phyloP scores from a whole-genome alignment of 257 asterid species.

The Penstemon newberryi region DNA sequence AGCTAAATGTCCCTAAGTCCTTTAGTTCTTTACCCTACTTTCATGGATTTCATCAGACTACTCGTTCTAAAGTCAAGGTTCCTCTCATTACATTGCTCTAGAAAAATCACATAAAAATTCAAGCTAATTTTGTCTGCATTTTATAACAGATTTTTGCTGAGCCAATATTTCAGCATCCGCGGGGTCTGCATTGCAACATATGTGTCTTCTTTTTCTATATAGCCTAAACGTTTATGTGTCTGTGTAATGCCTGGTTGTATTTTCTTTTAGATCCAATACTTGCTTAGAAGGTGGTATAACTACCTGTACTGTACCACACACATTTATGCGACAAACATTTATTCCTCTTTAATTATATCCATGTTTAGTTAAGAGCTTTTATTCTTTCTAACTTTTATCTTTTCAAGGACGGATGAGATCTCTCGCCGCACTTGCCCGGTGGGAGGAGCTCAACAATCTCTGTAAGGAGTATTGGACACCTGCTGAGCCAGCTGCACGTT shows the following conservation, averaged over 20 bases:
- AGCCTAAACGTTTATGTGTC: not conserved
- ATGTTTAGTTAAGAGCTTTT: constrained; percentile 18
- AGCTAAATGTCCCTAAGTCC: no score
- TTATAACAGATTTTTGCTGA: no score
- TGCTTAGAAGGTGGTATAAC: not conserved
- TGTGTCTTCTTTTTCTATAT: constrained; percentile 1
- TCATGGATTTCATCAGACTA: not conserved
- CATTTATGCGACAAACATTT: constrained; percentile 22
- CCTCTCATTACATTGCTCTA: not conserved
- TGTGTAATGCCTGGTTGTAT: constrained; percentile 1
- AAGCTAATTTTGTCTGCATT: not conserved
- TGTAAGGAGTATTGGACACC: constrained; percentile 99
- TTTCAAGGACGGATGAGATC: constrained; percentile 91
- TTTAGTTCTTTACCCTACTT: no score
- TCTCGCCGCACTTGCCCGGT: constrained; percentile 98
- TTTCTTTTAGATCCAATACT: constrained; percentile 10
- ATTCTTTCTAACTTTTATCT: constrained; percentile 21
- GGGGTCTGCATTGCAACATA: constrained; percentile 8
- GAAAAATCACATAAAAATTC: not conserved
- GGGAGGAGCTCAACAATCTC: constrained; percentile 99
- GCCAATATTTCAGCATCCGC: no score
- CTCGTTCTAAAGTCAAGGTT: not conserved
- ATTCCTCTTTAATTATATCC: constrained; percentile 11
- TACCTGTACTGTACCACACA: not conserved
- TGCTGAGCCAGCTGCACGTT: constrained; percentile 95